phyloP scores from a whole-genome alignment of 2,329 filamentous ascomycete species.

The Tothia fuscella region DNA sequence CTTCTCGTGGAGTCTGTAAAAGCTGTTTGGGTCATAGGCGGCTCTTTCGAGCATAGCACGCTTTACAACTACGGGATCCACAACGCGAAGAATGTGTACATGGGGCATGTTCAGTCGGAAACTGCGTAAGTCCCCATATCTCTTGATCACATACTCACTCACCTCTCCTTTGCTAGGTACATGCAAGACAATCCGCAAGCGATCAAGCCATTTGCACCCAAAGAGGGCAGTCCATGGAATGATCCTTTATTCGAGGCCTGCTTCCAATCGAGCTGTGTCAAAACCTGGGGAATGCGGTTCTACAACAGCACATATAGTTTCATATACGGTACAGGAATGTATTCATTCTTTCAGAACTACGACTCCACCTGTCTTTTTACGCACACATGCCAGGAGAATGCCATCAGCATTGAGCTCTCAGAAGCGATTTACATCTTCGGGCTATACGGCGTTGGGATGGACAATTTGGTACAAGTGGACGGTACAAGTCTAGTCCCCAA shows the following conservation, averaged over 20 bases:
- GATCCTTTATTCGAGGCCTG: conserved; percentile 63
- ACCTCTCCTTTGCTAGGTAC: conserved; percentile 27
- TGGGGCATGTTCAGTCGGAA: conserved; percentile 78
- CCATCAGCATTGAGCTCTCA: neutral
- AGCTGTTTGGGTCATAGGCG: conserved; percentile 48
- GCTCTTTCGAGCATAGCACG: conserved; percentile 48
- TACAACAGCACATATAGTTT: conserved; percentile 54
- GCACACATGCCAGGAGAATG: conserved; percentile 1
- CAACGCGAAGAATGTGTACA: conserved; percentile 67
- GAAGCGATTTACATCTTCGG: conserved; percentile 2
- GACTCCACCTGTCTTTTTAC: conserved; percentile 44
- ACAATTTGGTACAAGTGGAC: conserved; percentile 1
- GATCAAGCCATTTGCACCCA: conserved; percentile 49
- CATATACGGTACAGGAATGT: conserved; percentile 63
- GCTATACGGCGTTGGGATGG: neutral
- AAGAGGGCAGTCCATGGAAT: conserved; percentile 38
- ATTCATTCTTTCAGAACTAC: conserved; percentile 80
- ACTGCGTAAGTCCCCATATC: conserved; percentile 51
- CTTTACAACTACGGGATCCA: conserved; percentile 74
- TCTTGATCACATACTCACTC: conserved; percentile 3
- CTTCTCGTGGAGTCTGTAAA: conserved; percentile 52
- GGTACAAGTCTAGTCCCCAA: neutral
- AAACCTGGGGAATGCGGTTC: conserved; percentile 66
- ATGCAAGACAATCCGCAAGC: conserved; percentile 75
- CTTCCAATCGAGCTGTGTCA: conserved; percentile 43